Percentiles rank a stretch among this genome's conserved stretches.
phyloP scores from a whole-genome alignment of 495 filamentous ascomycete species.

The Penicillium argentinense region DNA sequence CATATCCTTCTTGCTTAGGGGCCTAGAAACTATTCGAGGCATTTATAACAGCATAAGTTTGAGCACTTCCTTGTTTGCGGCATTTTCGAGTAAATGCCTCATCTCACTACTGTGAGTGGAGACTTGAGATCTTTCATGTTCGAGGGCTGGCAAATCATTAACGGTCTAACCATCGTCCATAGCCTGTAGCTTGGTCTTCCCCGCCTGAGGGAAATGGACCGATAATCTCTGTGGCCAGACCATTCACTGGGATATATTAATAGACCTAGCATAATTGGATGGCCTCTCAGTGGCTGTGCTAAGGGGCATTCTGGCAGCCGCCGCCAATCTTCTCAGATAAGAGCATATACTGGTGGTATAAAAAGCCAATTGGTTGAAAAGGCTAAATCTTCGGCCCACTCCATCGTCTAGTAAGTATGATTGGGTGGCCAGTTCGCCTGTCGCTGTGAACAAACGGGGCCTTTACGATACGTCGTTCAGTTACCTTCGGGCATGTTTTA shows the following conservation, averaged over 20 bases:
- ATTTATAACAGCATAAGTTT: not conserved
- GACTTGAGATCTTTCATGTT: conserved; percentile 9
- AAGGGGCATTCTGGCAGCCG: not conserved
- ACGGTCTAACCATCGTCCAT: conserved; percentile 9
- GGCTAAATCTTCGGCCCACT: no score
- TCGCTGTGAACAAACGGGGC: no score
- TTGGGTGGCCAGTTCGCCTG: no score
- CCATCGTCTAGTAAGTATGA: no score
- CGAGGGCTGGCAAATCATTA: conserved; percentile 12
- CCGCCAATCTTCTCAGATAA: conserved; percentile 1
- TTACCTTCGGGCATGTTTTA: no score
- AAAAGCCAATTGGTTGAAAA: no score
- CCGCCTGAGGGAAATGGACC: conserved; percentile 6
- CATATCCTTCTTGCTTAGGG: not conserved
- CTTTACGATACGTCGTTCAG: no score
- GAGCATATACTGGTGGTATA: not conserved
- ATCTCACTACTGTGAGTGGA: conserved; percentile 15
- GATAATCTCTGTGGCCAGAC: conserved; percentile 19
- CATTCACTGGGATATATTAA: conserved; percentile 17
- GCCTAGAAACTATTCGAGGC: not conserved
- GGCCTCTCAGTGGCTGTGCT: conserved; percentile 12
- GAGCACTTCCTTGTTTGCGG: conserved; percentile 9
- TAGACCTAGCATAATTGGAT: conserved; percentile 1
- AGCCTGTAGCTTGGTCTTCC: conserved; percentile 2
- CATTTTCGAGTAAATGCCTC: conserved; percentile 27